Percentiles rank a stretch among this genome's conserved stretches.
phyloP scores from a whole-genome alignment of 768 basidiomycete genomes.

The Multifurca ochricompacta region DNA sequence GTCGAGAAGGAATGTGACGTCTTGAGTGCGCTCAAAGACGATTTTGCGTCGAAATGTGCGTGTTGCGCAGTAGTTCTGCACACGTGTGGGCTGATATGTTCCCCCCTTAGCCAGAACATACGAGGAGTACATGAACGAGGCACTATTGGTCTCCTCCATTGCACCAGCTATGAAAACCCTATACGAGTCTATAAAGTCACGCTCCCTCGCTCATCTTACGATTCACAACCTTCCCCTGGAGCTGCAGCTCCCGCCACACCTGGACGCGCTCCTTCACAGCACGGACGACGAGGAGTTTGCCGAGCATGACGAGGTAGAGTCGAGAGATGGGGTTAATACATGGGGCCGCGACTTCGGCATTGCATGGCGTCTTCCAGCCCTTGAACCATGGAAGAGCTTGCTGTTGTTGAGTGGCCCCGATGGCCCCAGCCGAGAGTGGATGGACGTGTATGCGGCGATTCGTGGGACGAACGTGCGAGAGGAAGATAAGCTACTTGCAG shows the following conservation, averaged over 20 bases:
- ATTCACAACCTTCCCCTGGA: constrained; percentile 77
- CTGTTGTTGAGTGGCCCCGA: constrained; percentile 59
- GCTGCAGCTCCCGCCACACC: constrained; percentile 76
- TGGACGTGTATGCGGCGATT: constrained; percentile 50
- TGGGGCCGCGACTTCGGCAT: constrained; percentile 67
- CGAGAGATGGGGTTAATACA: constrained; percentile 37
- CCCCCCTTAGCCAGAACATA: constrained; percentile 47
- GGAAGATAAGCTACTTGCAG: constrained; percentile 60
- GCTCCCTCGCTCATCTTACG: constrained; percentile 68
- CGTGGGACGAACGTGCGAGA: constrained; percentile 50
- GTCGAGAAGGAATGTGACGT: constrained; percentile 75
- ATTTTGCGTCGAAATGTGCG: constrained; percentile 55
- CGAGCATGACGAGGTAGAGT: constrained; percentile 43
- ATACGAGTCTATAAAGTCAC: constrained; percentile 70
- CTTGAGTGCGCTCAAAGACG: constrained; percentile 64
- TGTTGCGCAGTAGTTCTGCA: background rate
- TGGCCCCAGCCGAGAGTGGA: constrained; percentile 37
- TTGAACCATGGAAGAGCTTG: constrained; percentile 90
- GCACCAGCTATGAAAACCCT: constrained; percentile 73
- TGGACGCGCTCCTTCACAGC: constrained; percentile 62
- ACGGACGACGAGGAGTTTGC: constrained; percentile 47
- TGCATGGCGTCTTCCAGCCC: constrained; percentile 64
- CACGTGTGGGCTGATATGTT: background rate
- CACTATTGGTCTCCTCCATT: constrained; percentile 60
- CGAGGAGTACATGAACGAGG: constrained; percentile 45